Percentiles rank a stretch among this genome's conserved stretches.
phyloP scores from a whole-genome alignment of 208 protist species.

The Herpetomonas muscarum region DNA sequence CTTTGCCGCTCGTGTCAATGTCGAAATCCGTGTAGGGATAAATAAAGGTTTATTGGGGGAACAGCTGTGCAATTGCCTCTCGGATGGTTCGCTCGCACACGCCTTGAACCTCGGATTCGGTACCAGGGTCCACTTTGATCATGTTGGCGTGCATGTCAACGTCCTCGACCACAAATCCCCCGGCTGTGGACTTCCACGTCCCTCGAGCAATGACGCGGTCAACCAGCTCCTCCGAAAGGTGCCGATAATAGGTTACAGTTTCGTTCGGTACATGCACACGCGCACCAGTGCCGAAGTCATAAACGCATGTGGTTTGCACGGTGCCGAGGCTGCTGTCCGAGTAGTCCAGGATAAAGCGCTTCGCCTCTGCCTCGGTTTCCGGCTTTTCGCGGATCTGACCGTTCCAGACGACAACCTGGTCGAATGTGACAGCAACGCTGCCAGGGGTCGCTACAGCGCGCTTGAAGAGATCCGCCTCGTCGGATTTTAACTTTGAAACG shows the following conservation, averaged over 20 bases:
- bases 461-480: constrained; percentile 5
- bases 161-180: constrained; percentile 79
- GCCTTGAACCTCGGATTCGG: constrained; percentile 46
- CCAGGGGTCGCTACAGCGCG: constrained; percentile 8
- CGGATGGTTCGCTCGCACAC: constrained; percentile 26
- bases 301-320: constrained; percentile 58
- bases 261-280: constrained; percentile 27
- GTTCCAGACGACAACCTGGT: constrained; percentile 79
- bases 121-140: constrained; percentile 43
- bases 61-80: constrained; percentile 16
- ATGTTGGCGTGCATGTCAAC: constrained; percentile 45
- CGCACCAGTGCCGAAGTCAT: constrained; percentile 26
- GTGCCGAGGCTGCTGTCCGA: constrained; percentile 54
- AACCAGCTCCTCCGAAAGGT: constrained; percentile 38
- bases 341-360: constrained; percentile 57
- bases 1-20: no score
- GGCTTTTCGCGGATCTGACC: constrained; percentile 85
- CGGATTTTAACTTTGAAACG: constrained; percentile 5
- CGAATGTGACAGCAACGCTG: constrained; percentile 69
- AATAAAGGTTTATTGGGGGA: no score
- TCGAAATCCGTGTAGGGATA: no score
- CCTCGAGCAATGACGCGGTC: constrained; percentile 52
- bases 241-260: constrained; percentile 62
- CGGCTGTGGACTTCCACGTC: constrained; percentile 43
- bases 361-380: constrained; percentile 29